Percentiles rank a stretch among this genome's conserved stretches.
These are phyloP conservation scores for Pyrrhoderma noxium DNA, from an alignment of 1,284 basidiomycete genomes.

Conservation along the genomic window DNA sequence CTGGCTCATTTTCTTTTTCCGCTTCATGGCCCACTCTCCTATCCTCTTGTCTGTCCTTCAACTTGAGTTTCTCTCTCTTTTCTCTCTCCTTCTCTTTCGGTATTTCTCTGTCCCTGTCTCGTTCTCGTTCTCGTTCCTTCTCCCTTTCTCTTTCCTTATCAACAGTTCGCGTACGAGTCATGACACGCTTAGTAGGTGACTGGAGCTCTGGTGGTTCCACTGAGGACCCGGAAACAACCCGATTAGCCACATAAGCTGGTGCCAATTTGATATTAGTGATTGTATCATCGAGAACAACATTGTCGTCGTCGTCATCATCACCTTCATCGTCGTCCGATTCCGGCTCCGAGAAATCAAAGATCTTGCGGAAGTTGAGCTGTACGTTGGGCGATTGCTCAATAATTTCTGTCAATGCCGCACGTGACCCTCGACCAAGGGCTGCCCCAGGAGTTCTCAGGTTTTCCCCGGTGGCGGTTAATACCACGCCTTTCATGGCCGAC, in stretches of 20 bases:
- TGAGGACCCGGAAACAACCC: slow-evolving; percentile 22
- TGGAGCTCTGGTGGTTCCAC: neutral
- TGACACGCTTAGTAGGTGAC: slow-evolving; percentile 11
- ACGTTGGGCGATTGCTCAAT: slow-evolving; percentile 60
- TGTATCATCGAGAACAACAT: slow-evolving; percentile 27
- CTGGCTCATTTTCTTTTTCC: too few relatives aligned
- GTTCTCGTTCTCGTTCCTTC: too few relatives aligned
- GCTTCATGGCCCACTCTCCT: too few relatives aligned
- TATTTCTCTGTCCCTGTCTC: too few relatives aligned
- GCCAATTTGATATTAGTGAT: neutral
- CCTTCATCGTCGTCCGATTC: slow-evolving; percentile 24
- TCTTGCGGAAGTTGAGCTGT: slow-evolving; percentile 64
- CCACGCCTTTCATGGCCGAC: slow-evolving; percentile 77
- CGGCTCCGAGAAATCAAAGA: slow-evolving; percentile 50
- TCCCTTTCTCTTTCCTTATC: too few relatives aligned
- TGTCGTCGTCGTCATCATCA: slow-evolving; percentile 31
- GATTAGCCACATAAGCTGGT: slow-evolving; percentile 6
- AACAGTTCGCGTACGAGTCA: neutral
- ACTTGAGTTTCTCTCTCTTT: too few relatives aligned
- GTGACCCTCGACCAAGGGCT: slow-evolving; percentile 26
- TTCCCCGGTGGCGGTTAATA: slow-evolving; percentile 69
- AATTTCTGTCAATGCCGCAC: slow-evolving; percentile 49
- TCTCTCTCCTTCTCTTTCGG: neutral
- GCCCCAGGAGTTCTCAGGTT: slow-evolving; percentile 60
- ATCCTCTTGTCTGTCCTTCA: too few relatives aligned